Conservation (phyloP, 2,329 filamentous ascomycete genomes). For the Trichophyton equinum region DNA sequence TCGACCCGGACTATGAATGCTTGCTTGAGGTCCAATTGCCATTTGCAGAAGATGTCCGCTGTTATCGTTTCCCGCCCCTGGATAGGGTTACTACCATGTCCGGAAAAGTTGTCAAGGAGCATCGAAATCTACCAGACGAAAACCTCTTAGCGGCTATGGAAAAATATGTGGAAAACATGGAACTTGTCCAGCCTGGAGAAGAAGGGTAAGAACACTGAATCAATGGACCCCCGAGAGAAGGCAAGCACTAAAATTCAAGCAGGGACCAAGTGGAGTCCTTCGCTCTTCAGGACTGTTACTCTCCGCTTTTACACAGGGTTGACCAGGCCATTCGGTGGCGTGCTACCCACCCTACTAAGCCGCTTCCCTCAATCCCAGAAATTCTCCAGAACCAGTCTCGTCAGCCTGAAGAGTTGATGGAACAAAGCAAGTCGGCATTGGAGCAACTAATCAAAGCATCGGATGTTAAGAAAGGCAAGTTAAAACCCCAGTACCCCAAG, state of each 20-base stretch:
- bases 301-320: constrained; percentile 75
- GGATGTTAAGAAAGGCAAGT: constrained; percentile 67
- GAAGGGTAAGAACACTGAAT: constrained; percentile 45
- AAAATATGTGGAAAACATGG: constrained; percentile 87
- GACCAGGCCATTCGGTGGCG: constrained; percentile 74
- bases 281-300: constrained; percentile 67
- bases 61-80: constrained; percentile 83
- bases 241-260: constrained; percentile 7
- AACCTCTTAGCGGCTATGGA: constrained; percentile 71
- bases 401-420: constrained; percentile 55
- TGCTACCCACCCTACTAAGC: constrained; percentile 58
- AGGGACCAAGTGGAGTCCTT: constrained; percentile 55
- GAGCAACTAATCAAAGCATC: constrained; percentile 54
- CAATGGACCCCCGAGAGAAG: neutral
- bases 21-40: constrained; percentile 82
- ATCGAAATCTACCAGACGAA: constrained; percentile 67
- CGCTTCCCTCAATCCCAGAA: constrained; percentile 49
- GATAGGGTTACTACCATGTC: constrained; percentile 80
- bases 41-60: constrained; percentile 81
- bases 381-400: constrained; percentile 60
- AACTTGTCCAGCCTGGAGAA: constrained; percentile 62
- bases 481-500: constrained; percentile 16
- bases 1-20: constrained; percentile 70
- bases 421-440: constrained; percentile 46
- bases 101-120: constrained; percentile 65